A percentile compares a stretch with the other conserved stretches of the same genome.
Conservation (phyloP, 2,329 filamentous ascomycete species). For the Stachybotrys echinatus region DNA sequence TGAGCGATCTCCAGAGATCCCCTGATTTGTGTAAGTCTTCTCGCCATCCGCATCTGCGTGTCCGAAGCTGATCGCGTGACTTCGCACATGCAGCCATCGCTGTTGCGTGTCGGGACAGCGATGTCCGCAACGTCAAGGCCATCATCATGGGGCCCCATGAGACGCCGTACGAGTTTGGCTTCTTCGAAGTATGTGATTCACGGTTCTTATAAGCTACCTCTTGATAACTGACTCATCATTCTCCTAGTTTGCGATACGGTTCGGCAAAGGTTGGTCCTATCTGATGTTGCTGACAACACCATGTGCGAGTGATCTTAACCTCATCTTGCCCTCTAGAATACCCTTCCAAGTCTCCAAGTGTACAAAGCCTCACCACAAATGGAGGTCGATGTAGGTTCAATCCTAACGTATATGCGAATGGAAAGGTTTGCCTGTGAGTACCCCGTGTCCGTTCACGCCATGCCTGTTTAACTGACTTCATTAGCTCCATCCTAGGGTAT, state of each 20-base stretch:
- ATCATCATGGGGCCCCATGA: slow-evolving; percentile 90
- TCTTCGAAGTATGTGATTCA: slow-evolving; percentile 70
- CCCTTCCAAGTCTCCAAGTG: slow-evolving; percentile 59
- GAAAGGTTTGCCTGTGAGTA: slow-evolving; percentile 86
- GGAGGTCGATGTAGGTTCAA: slow-evolving; percentile 86
- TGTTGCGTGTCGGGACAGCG: slow-evolving; percentile 79
- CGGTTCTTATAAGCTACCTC: neutral
- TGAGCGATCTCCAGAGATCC: slow-evolving; percentile 77
- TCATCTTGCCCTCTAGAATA: slow-evolving; percentile 59
- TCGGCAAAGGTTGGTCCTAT: slow-evolving; percentile 57
- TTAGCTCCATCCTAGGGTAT: slow-evolving; percentile 83
- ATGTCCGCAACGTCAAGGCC: slow-evolving; percentile 83
- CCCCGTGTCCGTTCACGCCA: neutral
- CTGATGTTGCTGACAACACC: neutral
- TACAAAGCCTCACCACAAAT: slow-evolving; percentile 78
- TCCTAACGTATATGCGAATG: slow-evolving; percentile 88
- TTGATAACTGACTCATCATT: neutral
- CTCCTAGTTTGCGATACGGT: slow-evolving; percentile 66
- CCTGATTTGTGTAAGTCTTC: slow-evolving; percentile 71
- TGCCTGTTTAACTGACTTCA: neutral
- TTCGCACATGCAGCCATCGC: slow-evolving; percentile 60
- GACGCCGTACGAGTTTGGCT: slow-evolving; percentile 94
- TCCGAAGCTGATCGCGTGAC: slow-evolving; percentile 4
- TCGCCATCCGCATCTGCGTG: neutral
- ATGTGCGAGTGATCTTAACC: neutral